These are phyloP conservation scores for Diaporthe vaccinii DNA, from an alignment of 2,329 filamentous ascomycete genomes.

Conservation along the genomic window DNA sequence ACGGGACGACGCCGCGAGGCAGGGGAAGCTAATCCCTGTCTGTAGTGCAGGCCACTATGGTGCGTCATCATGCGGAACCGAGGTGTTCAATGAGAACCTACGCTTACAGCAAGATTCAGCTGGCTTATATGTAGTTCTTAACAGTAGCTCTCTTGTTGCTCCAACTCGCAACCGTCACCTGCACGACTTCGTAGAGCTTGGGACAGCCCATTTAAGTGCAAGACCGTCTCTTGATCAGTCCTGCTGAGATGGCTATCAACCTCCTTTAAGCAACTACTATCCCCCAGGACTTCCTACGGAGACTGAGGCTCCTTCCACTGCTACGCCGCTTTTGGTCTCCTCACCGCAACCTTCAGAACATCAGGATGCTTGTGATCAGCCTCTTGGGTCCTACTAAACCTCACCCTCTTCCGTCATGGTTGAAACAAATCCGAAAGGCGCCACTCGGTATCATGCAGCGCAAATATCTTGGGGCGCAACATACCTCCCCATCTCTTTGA, in stretches of 20 bases:
- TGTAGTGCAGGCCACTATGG: not conserved
- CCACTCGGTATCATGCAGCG: not conserved
- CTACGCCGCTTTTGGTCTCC: not conserved
- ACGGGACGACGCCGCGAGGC: not conserved
- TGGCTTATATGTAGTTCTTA: not conserved
- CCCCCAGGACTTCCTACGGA: not conserved
- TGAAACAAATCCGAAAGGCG: slow-evolving; percentile 6
- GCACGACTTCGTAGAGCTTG: not conserved
- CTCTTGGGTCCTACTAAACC: not conserved
- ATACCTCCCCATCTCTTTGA: slow-evolving; percentile 6
- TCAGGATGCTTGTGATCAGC: too few species aligned
- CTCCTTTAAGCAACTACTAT: not conserved
- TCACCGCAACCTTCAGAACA: not conserved
- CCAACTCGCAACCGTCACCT: not conserved
- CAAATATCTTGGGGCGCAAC: not conserved
- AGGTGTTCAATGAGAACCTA: not conserved
- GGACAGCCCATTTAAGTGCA: too few species aligned
- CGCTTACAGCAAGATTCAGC: not conserved
- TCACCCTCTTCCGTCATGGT: not conserved
- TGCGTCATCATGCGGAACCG: slow-evolving; percentile 22
- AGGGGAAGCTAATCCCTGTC: slow-evolving; percentile 28
- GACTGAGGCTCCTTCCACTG: not conserved
- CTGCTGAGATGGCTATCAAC: not conserved
- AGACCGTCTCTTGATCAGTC: not conserved
- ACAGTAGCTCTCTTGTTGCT: not conserved